Evolutionary conservation across 1,284 basidiomycete species (phyloP).

Genomic region (Mrakiaceae sp.): DNA sequence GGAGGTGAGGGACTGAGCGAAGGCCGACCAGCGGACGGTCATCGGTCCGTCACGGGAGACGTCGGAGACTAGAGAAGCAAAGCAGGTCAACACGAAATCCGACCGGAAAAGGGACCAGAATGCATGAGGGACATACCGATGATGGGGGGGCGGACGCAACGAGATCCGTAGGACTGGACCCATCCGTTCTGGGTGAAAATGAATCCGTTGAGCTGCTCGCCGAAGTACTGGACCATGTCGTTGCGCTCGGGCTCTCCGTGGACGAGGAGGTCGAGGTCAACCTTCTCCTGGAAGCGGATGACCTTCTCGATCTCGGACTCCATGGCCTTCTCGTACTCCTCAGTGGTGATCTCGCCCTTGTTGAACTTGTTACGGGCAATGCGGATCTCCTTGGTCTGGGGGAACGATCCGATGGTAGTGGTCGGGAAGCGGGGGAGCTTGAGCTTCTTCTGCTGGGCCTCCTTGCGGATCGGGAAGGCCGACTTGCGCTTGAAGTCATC

Average conservation of each 20-base stretch:
- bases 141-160: slow-evolving; percentile 98
- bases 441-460: slow-evolving; percentile 79
- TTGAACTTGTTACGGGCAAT: slow-evolving; percentile 84
- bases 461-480: slow-evolving; percentile 76
- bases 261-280: slow-evolving; percentile 93
- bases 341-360: slow-evolving; percentile 80
- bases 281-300: slow-evolving; percentile 91
- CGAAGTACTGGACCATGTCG: slow-evolving; percentile 99
- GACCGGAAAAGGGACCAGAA: neutral
- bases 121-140: slow-evolving; percentile 36
- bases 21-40: slow-evolving; percentile 94
- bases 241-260: slow-evolving; percentile 99
- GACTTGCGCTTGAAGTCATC: slow-evolving; percentile 84
- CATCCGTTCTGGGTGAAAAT: slow-evolving; percentile 97
- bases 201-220: slow-evolving; percentile 90
- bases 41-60: slow-evolving; percentile 87
- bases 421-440: slow-evolving; percentile 95
- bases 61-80: slow-evolving; percentile 58
- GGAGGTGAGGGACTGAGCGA: slow-evolving; percentile 87
- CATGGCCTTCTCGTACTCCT: slow-evolving; percentile 95
- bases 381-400: slow-evolving; percentile 99
- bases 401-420: slow-evolving; percentile 98
- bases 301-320: slow-evolving; percentile 94
- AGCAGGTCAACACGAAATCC: neutral
- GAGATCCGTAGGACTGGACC: slow-evolving; percentile 84